Conservation (phyloP, 1,284 basidiomycete genomes). For the Cutaneotrichosporon sp. region DNA sequence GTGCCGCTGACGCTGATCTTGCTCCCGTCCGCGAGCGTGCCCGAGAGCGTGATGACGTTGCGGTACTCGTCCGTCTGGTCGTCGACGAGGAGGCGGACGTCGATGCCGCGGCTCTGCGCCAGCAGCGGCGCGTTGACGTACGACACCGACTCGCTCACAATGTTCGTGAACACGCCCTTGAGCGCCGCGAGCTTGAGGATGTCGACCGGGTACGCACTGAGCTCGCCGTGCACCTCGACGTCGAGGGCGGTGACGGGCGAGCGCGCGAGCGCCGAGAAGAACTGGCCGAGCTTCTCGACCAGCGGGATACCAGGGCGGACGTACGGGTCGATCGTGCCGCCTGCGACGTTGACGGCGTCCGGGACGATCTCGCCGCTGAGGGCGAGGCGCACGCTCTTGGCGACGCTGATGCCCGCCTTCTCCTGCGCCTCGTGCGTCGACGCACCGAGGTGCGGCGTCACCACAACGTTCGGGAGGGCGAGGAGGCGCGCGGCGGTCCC, state of each 20-base stretch:
- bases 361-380: constrained; percentile 17
- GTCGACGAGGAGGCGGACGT: constrained; percentile 10
- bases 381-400: constrained; percentile 11
- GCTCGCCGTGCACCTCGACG: constrained; percentile 17
- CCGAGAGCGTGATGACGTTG: constrained; percentile 17
- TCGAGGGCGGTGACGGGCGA: constrained; percentile 10
- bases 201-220: neutral
- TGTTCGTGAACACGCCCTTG: constrained; percentile 15
- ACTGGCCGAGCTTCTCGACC: constrained; percentile 18
- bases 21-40: constrained; percentile 13
- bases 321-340: constrained; percentile 13
- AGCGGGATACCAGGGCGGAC: constrained; percentile 16
- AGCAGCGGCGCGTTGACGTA: constrained; percentile 19
- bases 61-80: constrained; percentile 11
- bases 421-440: constrained; percentile 19
- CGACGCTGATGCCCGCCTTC: constrained; percentile 17
- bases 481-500: constrained; percentile 7
- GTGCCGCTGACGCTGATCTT: constrained; percentile 12
- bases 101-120: constrained; percentile 10
- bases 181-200: constrained; percentile 13
- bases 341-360: constrained; percentile 16
- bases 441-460: constrained; percentile 21
- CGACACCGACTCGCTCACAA: constrained; percentile 17
- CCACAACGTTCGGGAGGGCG: constrained; percentile 16
- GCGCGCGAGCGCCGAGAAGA: constrained; percentile 10